A percentile compares a stretch with the other conserved stretches of the same genome.
Conservation (phyloP, 2,329 filamentous ascomycete genomes). For the Alternaria conjuncta region DNA sequence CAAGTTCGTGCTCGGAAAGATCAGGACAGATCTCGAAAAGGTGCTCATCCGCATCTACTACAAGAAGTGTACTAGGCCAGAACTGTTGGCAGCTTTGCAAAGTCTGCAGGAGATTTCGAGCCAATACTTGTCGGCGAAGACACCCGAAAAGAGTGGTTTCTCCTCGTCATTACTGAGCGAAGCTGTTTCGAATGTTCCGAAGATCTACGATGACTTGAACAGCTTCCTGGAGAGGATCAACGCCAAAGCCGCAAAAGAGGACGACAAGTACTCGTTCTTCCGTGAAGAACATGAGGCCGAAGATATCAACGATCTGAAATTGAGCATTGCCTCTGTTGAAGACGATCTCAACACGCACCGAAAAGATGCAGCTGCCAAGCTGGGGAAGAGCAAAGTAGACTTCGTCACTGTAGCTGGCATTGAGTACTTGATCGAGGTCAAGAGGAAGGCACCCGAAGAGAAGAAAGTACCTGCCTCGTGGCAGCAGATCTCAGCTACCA, state of each 20-base stretch:
- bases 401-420: conserved; percentile 89
- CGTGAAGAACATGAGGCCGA: conserved; percentile 86
- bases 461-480: conserved; percentile 92
- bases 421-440: conserved; percentile 92
- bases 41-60: conserved; percentile 96
- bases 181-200: conserved; percentile 76
- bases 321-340: conserved; percentile 93
- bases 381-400: conserved; percentile 73
- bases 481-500: conserved; percentile 94
- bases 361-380: conserved; percentile 70
- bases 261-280: conserved; percentile 96
- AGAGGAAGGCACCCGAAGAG: conserved; percentile 71
- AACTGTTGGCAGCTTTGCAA: conserved; percentile 84
- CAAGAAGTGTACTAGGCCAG: conserved; percentile 88
- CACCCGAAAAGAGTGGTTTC: conserved; percentile 73
- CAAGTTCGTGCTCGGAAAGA: conserved; percentile 71
- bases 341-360: conserved; percentile 84
- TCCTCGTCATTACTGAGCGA: conserved; percentile 70
- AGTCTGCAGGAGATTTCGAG: conserved; percentile 81
- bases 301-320: conserved; percentile 84
- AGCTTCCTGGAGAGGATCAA: conserved; percentile 86
- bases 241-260: conserved; percentile 76
- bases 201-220: conserved; percentile 74
- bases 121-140: conserved; percentile 74
- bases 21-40: conserved; percentile 85